Conservation (phyloP, 208 protist genomes). For the Crithidia acanthocephali region DNA sequence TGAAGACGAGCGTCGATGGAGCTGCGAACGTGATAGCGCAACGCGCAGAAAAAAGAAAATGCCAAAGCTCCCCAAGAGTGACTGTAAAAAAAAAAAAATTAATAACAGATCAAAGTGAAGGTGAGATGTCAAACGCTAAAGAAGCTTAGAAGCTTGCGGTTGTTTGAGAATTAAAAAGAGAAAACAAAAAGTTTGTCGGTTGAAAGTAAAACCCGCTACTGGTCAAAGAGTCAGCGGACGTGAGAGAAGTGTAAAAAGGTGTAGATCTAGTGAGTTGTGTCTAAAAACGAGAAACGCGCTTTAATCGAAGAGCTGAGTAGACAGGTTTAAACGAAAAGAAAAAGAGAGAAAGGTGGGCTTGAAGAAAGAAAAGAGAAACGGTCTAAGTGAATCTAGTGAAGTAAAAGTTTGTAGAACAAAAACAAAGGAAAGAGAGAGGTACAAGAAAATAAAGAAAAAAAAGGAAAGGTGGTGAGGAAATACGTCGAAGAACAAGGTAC, state of each 20-base stretch:
- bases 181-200: too few relatives aligned
- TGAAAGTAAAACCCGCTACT: too few relatives aligned
- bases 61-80: background rate
- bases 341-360: background rate
- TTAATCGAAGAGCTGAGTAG: too few relatives aligned
- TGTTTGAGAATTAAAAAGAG: too few relatives aligned
- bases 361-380: constrained; percentile 4
- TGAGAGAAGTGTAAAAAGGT: too few relatives aligned
- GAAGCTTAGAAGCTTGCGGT: too few relatives aligned
- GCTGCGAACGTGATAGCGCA: constrained; percentile 3
- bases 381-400: constrained; percentile 3
- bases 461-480: background rate
- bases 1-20: constrained; percentile 1
- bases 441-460: constrained; percentile 9
- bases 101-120: background rate
- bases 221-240: too few relatives aligned
- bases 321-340: constrained; percentile 1
- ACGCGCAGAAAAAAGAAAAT: background rate
- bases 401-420: background rate
- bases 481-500: too few relatives aligned
- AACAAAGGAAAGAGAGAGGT: constrained; percentile 13
- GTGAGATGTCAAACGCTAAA: too few relatives aligned
- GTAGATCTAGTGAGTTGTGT: too few relatives aligned
- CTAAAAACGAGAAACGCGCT: too few relatives aligned
- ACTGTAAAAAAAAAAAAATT: background rate